These are phyloP conservation scores for Dinochytrium kinnereticum DNA, from an alignment of 371 early-diverging fungal species.

Conservation along the genomic window DNA sequence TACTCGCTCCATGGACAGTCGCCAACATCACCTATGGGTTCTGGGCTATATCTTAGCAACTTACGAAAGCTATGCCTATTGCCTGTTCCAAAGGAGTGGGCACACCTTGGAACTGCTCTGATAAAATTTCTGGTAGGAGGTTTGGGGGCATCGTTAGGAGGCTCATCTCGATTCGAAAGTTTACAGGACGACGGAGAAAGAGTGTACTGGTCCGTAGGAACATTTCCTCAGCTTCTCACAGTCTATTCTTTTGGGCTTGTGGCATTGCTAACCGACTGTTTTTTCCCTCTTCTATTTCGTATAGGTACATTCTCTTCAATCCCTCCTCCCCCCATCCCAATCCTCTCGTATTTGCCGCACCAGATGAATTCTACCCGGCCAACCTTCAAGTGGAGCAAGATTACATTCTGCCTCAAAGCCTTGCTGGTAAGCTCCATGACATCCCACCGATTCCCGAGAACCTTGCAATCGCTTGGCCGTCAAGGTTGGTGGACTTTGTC, in stretches of 20 bases:
- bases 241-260: background rate
- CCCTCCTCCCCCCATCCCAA: background rate
- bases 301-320: background rate
- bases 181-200: background rate
- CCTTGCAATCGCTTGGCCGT: background rate
- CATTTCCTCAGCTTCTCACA: background rate
- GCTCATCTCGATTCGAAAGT: background rate
- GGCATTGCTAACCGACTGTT: background rate
- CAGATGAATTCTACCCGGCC: background rate
- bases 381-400: background rate
- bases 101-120: background rate
- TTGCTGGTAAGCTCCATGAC: background rate
- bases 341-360: background rate
- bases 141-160: background rate
- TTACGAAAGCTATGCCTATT: background rate
- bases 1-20: background rate
- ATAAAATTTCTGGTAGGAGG: background rate
- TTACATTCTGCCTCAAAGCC: background rate
- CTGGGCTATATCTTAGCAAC: background rate
- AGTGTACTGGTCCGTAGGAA: background rate
- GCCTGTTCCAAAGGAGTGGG: background rate
- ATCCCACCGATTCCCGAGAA: background rate
- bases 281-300: background rate
- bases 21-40: background rate
- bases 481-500: background rate